Conservation (phyloP, 2,329 filamentous ascomycete species). For the Aspergillus ochraceoroseus region DNA sequence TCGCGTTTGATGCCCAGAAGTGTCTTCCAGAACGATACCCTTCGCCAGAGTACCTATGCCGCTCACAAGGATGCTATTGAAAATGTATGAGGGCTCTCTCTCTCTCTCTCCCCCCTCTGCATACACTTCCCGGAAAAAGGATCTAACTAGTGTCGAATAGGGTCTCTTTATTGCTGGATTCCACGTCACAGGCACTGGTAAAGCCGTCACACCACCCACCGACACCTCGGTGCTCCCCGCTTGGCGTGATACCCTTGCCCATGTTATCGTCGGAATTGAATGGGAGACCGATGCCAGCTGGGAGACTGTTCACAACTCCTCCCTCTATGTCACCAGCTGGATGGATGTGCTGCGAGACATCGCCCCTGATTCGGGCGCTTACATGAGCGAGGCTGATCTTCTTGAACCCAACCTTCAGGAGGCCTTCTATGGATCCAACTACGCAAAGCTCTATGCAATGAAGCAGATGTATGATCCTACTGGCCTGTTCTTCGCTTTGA, state of each 20-base stretch:
- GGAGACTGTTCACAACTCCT: slow-evolving; percentile 13
- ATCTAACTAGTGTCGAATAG: slow-evolving; percentile 2
- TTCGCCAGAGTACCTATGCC: slow-evolving; percentile 15
- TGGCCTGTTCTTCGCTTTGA: slow-evolving; percentile 27
- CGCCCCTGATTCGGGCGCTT: slow-evolving; percentile 27
- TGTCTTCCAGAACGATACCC: slow-evolving; percentile 18
- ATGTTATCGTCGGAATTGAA: slow-evolving; percentile 30
- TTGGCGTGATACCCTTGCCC: slow-evolving; percentile 42
- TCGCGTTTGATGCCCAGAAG: slow-evolving; percentile 23
- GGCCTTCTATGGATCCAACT: slow-evolving; percentile 39
- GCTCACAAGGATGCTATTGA: slow-evolving; percentile 20
- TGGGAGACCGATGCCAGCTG: slow-evolving; percentile 25
- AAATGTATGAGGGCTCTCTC: slow-evolving; percentile 7
- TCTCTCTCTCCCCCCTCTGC: neutral
- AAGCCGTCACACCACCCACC: slow-evolving; percentile 15
- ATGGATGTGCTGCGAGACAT: slow-evolving; percentile 21
- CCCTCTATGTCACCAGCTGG: slow-evolving; percentile 19
- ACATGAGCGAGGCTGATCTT: slow-evolving; percentile 40
- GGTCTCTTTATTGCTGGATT: slow-evolving; percentile 24
- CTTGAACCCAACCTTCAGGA: slow-evolving; percentile 40
- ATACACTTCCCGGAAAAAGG: no score
- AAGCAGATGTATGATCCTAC: slow-evolving; percentile 34
- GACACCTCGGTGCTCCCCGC: slow-evolving; percentile 31
- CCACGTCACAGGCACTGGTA: slow-evolving; percentile 23
- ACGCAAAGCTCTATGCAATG: slow-evolving; percentile 24